Evolutionary conservation across 495 filamentous ascomycete species (phyloP).

Genomic region (Hyaloscypha variabilis): DNA sequence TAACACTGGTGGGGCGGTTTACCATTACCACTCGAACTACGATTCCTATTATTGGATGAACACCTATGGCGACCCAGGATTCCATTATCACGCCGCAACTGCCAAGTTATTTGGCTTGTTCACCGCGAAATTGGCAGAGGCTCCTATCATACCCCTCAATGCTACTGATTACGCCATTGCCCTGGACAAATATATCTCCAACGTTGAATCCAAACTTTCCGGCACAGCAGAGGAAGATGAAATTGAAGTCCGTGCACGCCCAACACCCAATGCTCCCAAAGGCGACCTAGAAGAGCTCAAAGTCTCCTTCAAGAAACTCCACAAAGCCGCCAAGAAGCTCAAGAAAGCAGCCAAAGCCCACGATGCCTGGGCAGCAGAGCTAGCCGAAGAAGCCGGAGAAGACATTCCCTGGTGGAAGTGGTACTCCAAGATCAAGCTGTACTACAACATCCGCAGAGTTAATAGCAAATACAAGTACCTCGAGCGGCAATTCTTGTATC

Average conservation of each 20-base stretch:
- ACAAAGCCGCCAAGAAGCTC: slow-evolving; percentile 54
- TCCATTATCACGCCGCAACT: slow-evolving; percentile 77
- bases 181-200: slow-evolving; percentile 63
- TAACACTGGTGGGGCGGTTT: slow-evolving; percentile 46
- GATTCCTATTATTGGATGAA: slow-evolving; percentile 91
- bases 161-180: slow-evolving; percentile 72
- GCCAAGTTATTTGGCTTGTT: slow-evolving; percentile 80
- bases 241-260: slow-evolving; percentile 54
- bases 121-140: slow-evolving; percentile 77
- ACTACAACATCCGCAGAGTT: slow-evolving; percentile 60
- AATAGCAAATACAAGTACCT: slow-evolving; percentile 77
- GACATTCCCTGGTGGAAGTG: slow-evolving; percentile 82
- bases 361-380: slow-evolving; percentile 59
- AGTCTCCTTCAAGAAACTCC: slow-evolving; percentile 44
- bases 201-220: slow-evolving; percentile 65
- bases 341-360: slow-evolving; percentile 60
- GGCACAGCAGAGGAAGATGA: slow-evolving; percentile 39
- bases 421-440: slow-evolving; percentile 67
- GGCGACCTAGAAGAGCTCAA: slow-evolving; percentile 59
- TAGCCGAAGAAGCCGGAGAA: slow-evolving; percentile 65
- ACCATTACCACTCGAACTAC: slow-evolving; percentile 91
- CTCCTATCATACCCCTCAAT: slow-evolving; percentile 77
- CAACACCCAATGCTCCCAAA: slow-evolving; percentile 34
- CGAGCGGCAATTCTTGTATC: slow-evolving; percentile 80
- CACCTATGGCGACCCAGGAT: slow-evolving; percentile 79